Conservation (phyloP, 2,329 filamentous ascomycete species). For the Aspergillus neoniger region DNA sequence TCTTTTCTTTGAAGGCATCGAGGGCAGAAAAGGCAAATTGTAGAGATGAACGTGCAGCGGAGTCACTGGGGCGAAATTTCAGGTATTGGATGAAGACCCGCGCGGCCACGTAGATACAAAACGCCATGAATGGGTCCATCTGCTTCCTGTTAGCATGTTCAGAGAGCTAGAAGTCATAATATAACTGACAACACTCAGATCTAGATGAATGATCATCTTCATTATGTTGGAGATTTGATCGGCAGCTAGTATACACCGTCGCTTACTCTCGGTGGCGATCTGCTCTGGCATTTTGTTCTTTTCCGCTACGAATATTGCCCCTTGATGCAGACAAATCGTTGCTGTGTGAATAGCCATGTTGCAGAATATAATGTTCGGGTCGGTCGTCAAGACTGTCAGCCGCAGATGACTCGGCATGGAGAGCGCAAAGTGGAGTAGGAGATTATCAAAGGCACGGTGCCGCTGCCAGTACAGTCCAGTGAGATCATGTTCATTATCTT, state of each 20-base stretch:
- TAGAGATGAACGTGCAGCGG: conserved; percentile 75
- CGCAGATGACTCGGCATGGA: conserved; percentile 79
- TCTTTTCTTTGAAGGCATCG: conserved; percentile 82
- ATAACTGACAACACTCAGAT: conserved; percentile 72
- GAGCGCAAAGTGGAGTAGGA: conserved; percentile 82
- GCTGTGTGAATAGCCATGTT: conserved; percentile 98
- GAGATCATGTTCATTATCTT: conserved; percentile 82
- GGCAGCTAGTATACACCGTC: conserved; percentile 88
- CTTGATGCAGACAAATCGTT: conserved; percentile 96
- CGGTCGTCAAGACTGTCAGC: conserved; percentile 71
- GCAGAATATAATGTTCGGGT: conserved; percentile 85
- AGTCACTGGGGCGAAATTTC: conserved; percentile 86
- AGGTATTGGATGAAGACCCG: conserved; percentile 94
- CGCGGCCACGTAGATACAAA: conserved; percentile 93
- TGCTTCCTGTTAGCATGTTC: conserved; percentile 44
- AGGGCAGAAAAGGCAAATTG: conserved; percentile 89
- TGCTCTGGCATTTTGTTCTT: conserved; percentile 76
- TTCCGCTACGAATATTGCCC: conserved; percentile 95
- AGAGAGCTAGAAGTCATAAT: neutral
- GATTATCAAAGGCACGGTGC: conserved; percentile 84
- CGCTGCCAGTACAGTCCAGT: conserved; percentile 96
- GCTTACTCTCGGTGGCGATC: conserved; percentile 85
- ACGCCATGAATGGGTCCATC: conserved; percentile 95
- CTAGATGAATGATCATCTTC: conserved; percentile 89
- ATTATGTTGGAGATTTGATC: conserved; percentile 94